Conservation (phyloP, 441 rosid species). For the Capsella rubella region DNA sequence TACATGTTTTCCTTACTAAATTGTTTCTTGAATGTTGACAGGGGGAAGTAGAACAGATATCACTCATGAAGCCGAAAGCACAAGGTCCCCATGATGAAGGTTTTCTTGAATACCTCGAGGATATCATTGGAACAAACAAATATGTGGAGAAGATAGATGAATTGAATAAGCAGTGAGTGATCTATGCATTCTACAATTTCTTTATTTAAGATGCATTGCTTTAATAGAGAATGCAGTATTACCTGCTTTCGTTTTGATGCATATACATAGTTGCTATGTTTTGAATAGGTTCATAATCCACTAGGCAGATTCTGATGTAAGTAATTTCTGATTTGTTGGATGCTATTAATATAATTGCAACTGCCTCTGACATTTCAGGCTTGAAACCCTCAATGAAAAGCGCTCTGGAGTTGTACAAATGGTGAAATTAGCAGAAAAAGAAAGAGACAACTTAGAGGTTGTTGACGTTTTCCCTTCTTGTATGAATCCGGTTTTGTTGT, state of each 20-base stretch:
- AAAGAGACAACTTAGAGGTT: slow-evolving; percentile 95
- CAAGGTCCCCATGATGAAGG: slow-evolving; percentile 99
- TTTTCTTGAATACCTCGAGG: slow-evolving; percentile 94
- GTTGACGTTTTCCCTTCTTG: slow-evolving; percentile 32
- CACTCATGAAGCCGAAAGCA: slow-evolving; percentile 95
- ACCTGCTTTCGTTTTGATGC: slow-evolving; percentile 29
- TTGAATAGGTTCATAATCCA: slow-evolving; percentile 14
- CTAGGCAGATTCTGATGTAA: slow-evolving; percentile 28
- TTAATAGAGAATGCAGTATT: background rate
- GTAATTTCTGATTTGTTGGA: slow-evolving; percentile 23
- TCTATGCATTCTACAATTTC: slow-evolving; percentile 20
- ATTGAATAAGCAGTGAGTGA: slow-evolving; percentile 78
- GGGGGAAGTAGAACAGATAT: slow-evolving; percentile 99
- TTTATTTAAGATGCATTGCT: slow-evolving; percentile 18
- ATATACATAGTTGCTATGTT: slow-evolving; percentile 19
- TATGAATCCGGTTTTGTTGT: slow-evolving; percentile 15
- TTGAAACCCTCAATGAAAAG: slow-evolving; percentile 86
- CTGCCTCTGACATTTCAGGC: slow-evolving; percentile 52
- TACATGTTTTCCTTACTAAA: slow-evolving; percentile 15
- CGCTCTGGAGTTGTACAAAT: slow-evolving; percentile 97
- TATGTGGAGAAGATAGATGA: slow-evolving; percentile 94
- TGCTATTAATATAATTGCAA: slow-evolving; percentile 25
- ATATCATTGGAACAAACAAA: slow-evolving; percentile 92
- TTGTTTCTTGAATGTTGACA: slow-evolving; percentile 46
- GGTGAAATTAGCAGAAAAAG: slow-evolving; percentile 98